Percentiles rank a stretch among this genome's conserved stretches.
These are phyloP conservation scores for Globisporangium middletonii DNA, from an alignment of 352 stramenopile genomes.

Conservation along the genomic window DNA sequence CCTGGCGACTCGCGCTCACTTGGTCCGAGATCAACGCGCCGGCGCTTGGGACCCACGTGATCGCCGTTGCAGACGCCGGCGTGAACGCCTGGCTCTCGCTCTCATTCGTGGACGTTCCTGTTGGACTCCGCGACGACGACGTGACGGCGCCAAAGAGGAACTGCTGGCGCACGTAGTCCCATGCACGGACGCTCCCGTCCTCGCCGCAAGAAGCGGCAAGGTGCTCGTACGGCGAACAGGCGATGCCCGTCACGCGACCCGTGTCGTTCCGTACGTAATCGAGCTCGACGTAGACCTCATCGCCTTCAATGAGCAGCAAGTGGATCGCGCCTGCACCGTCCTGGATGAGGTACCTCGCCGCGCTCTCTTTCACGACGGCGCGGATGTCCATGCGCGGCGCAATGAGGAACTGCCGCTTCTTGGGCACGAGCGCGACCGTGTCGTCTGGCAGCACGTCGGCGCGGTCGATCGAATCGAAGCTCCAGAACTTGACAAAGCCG, in stretches of 20 bases:
- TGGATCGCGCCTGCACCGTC: slow-evolving; percentile 50
- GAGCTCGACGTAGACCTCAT: slow-evolving; percentile 35
- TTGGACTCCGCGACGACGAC: slow-evolving; percentile 5
- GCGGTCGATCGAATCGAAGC: slow-evolving; percentile 75
- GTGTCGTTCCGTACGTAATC: slow-evolving; percentile 63
- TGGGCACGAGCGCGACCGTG: slow-evolving; percentile 61
- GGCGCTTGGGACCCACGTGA: slow-evolving; percentile 66
- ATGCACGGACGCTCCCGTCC: slow-evolving; percentile 84
- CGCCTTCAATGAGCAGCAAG: slow-evolving; percentile 28
- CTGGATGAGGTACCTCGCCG: slow-evolving; percentile 53
- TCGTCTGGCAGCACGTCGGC: slow-evolving; percentile 84
- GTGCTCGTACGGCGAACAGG: slow-evolving; percentile 83
- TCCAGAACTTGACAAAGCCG: slow-evolving; percentile 89
- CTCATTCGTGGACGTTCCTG: slow-evolving; percentile 9
- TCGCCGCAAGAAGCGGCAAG: slow-evolving; percentile 72
- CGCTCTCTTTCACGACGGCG: slow-evolving; percentile 41
- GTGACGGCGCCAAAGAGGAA: slow-evolving; percentile 9
- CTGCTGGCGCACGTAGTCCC: slow-evolving; percentile 72
- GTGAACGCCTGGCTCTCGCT: slow-evolving; percentile 14
- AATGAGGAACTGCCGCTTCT: slow-evolving; percentile 56
- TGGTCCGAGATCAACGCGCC: slow-evolving; percentile 34
- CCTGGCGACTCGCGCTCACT: slow-evolving; percentile 52
- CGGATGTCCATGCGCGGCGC: slow-evolving; percentile 59
- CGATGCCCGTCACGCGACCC: slow-evolving; percentile 63
- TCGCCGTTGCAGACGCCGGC: slow-evolving; percentile 38